Evolutionary conservation across 192 early-diverging fungal species (phyloP), one percentile per base, ranked within the genome.

Genomic region (Cladochytrium replicatum): DNA sequence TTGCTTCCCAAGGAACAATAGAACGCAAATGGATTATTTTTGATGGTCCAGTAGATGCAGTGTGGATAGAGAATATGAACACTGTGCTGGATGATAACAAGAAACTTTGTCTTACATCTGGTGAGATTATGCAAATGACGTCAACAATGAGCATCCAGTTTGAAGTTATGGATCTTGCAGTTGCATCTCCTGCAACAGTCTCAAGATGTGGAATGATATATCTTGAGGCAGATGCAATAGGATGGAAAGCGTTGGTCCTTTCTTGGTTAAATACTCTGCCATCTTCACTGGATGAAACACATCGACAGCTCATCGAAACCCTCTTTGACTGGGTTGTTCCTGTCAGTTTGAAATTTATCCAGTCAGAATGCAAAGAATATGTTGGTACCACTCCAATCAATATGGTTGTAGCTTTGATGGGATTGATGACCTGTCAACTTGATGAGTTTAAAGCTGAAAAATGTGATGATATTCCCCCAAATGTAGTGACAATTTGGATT

Each of bases 61-160:
- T 79, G 26, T 79, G 76, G 76, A 79, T 79, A 48, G 76, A 79
- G 53, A 79, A 79, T 52, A 78, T 79, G 76, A 76, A 76, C 54
- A 79, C 74, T 3, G 76, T 79, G 3, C 61, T 79, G 2, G 76
- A 79, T 48, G 76, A 79, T 50, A 79, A 79, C 62, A 79, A 79
- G 49, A 69, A 75, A 41, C 64, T 79, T 2, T 79, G 76, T 50
- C 50, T 79, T 34, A 79, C 73, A 15, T 68, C 61, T 50, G 76
- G 76, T 7, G 76, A 79, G 37, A 75, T 75, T 43, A 79, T 79
- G 65, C 60, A 63, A 7, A 71, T 79, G 66, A 55, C 60, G 9
- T 59, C 58, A 8, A 77, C 76, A 6, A 73, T 74, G 66, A 72
- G 71, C 43, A 74, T 79, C 41, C 71, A 75, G 37, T 79, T 79